Evolutionary conservation across 192 early-diverging fungal species (phyloP), one percentile per base, ranked within the genome.

Genomic region (Linnemannia hyalina): DNA sequence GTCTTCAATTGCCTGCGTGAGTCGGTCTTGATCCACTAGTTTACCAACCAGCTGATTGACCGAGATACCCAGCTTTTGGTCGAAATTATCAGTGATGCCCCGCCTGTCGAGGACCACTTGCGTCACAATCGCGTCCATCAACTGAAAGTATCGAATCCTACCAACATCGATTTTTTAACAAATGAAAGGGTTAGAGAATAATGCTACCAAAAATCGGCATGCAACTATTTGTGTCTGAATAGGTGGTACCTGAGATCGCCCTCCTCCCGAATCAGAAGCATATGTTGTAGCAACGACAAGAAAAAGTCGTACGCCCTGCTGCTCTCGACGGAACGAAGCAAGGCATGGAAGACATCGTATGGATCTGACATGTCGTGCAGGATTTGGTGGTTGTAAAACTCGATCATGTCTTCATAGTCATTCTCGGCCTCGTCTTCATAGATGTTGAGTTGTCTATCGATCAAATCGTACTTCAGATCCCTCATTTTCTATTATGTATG

Each of bases 101-200:
- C 93, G 92, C 26, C 95, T 90, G 71, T 97, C 95, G 76, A 96
- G 90, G 47, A 97, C 95, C 1, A 97, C 91, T 77, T 97, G 94
- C 3, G 96, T 94, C 40, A 95, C 88, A 26, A 96, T 89, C 68
- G 94, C 89, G 83, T 97, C 95, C 23, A 97, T 89, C n/a, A 96
- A 84, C 80, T 96, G 96, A 79, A 94, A 94, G 80, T 96, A 96
- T 20, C 94, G 91, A n/a, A 92, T 92, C 82, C 93, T 94, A 78
- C 47, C 32, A 47, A 20, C 22, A 75, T 40, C 32, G 18, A 23
- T 13, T n/a, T 69, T 9, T 26, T 11, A 57, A 32, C 6, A 44
- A 72, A 44, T 13, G 18, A 35, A 23, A 65, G 23, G 26, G 22
- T 10, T 13, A 75, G 47, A 6, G 15, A 52, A 52, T 46, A 41